A percentile compares a stretch with the other conserved stretches of the same genome.
These are phyloP conservation scores for Herpetomonas tarakana DNA, from an alignment of 208 protist genomes.

Conservation along the genomic window DNA sequence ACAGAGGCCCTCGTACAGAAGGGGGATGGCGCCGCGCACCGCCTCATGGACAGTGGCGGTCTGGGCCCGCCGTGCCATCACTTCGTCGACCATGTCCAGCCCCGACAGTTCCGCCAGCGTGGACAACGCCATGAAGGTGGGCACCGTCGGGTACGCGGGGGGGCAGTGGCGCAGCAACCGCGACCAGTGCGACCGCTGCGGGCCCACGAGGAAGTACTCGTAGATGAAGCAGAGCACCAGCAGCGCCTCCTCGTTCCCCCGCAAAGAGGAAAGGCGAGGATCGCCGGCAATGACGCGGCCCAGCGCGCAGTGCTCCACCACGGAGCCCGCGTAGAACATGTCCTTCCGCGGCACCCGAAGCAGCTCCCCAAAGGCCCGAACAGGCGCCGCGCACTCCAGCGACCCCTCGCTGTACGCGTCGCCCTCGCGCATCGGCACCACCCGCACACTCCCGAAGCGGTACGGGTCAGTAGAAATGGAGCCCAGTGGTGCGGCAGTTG, in stretches of 20 bases:
- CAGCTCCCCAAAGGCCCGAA: conserved; percentile 50
- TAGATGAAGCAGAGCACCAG: conserved; percentile 77
- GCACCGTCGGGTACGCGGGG: conserved; percentile 60
- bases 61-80: conserved; percentile 52
- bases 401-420: conserved; percentile 62
- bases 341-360: conserved; percentile 63
- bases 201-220: conserved; percentile 58
- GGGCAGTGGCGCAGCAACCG: conserved; percentile 59
- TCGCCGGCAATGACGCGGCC: conserved; percentile 39
- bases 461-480: no score
- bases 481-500: neutral
- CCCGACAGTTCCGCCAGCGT: conserved; percentile 77
- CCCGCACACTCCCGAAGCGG: neutral
- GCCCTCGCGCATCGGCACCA: conserved; percentile 33
- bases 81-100: conserved; percentile 77
- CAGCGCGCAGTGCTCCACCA: conserved; percentile 47
- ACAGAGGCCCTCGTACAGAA: conserved; percentile 29
- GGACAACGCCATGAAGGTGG: conserved; percentile 54
- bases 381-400: conserved; percentile 46
- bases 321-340: conserved; percentile 69
- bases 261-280: conserved; percentile 30
- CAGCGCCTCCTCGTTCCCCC: conserved; percentile 70
- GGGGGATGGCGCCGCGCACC: conserved; percentile 29
- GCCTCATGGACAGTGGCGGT: conserved; percentile 46
- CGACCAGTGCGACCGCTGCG: conserved; percentile 55